A percentile compares a stretch with the other conserved stretches of the same genome.
These are phyloP conservation scores for Colletotrichum musicola DNA, from an alignment of 2,329 filamentous ascomycete genomes.

Conservation along the genomic window DNA sequence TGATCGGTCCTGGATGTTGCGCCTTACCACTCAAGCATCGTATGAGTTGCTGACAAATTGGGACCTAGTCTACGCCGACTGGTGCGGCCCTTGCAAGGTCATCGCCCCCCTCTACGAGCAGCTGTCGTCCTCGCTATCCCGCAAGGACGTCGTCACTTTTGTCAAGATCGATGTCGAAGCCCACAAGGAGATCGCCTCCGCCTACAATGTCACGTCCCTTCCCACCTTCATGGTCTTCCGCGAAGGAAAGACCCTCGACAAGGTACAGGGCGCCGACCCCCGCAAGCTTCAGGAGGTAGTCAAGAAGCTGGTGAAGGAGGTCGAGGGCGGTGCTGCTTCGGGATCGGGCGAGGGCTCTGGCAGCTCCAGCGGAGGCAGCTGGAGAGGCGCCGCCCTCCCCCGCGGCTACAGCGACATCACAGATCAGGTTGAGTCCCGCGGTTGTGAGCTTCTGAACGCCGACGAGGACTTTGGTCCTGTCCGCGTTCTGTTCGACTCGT, in stretches of 20 bases:
- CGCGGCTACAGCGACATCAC: conserved; percentile 88
- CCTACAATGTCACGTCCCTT: conserved; percentile 81
- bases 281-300: conserved; percentile 78
- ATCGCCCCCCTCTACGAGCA: conserved; percentile 87
- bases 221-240: conserved; percentile 95
- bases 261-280: conserved; percentile 80
- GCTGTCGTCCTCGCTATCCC: conserved; percentile 78
- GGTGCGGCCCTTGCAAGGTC: conserved; percentile 85
- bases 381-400: conserved; percentile 82
- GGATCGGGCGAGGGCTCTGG: conserved; percentile 58
- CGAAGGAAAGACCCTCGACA: conserved; percentile 74
- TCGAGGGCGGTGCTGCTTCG: conserved; percentile 49
- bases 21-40: neutral
- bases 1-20: neutral
- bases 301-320: conserved; percentile 77
- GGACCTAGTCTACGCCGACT: conserved; percentile 83
- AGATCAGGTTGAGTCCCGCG: conserved; percentile 81
- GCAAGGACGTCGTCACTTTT: conserved; percentile 81
- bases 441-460: conserved; percentile 88
- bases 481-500: conserved; percentile 77
- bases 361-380: conserved; percentile 62
- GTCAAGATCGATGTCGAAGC: conserved; percentile 87
- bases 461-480: conserved; percentile 82
- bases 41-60: conserved; percentile 42
- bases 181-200: conserved; percentile 78